phyloP scores from a whole-genome alignment of 2,329 filamentous ascomycete species.

The Hirsutella thompsonii region DNA sequence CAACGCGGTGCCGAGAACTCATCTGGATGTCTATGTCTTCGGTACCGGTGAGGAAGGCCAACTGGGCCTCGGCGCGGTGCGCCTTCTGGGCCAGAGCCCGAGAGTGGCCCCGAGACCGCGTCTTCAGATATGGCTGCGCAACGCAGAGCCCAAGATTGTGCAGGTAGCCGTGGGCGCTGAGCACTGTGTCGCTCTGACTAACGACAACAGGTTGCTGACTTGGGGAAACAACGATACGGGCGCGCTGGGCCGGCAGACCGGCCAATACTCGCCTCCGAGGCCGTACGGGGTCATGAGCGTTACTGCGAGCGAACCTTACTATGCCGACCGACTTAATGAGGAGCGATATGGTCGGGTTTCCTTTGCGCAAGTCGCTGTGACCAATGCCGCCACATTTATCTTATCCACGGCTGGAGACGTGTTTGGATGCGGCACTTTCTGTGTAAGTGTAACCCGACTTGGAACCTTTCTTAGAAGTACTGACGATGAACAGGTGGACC shows the following conservation, averaged over 20 bases:
- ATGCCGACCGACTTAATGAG: no score
- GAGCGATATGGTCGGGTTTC: no score
- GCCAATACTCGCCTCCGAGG: slow-evolving; percentile 28
- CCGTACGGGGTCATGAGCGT: no score
- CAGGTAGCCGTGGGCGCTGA: slow-evolving; percentile 50
- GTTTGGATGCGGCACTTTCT: slow-evolving; percentile 67
- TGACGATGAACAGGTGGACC: neutral
- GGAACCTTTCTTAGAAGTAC: slow-evolving; percentile 21
- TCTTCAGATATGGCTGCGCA: slow-evolving; percentile 30
- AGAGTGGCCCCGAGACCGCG: slow-evolving; percentile 1
- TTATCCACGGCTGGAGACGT: slow-evolving; percentile 56
- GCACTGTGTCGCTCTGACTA: slow-evolving; percentile 48
- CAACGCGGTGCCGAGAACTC: slow-evolving; percentile 1
- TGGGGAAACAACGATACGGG: slow-evolving; percentile 58
- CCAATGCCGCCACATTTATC: slow-evolving; percentile 56
- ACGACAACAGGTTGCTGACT: slow-evolving; percentile 48
- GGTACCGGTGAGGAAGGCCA: slow-evolving; percentile 6
- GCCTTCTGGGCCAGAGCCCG: neutral
- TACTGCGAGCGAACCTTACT: no score
- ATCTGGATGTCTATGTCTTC: slow-evolving; percentile 6
- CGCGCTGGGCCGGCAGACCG: slow-evolving; percentile 45
- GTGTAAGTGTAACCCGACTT: slow-evolving; percentile 14
- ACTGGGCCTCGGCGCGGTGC: slow-evolving; percentile 6
- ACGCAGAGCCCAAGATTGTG: no score
- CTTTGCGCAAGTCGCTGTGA: slow-evolving; percentile 47